Evolutionary conservation across 495 filamentous ascomycete species (phyloP), one percentile per base, ranked within the genome.

Genomic region (Aspergillus ellipticus): DNA sequence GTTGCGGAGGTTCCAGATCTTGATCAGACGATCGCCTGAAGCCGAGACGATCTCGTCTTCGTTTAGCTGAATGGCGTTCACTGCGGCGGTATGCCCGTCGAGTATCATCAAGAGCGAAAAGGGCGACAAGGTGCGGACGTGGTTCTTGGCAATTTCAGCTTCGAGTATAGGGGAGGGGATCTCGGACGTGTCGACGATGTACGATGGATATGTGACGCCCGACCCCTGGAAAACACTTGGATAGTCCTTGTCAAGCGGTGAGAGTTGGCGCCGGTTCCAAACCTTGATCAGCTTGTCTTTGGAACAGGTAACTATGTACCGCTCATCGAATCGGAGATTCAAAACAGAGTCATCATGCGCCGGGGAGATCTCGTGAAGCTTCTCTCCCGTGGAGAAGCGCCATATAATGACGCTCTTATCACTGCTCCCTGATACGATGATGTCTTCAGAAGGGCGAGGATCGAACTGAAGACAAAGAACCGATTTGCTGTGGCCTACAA

Each of bases 381-480:
- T 80, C 59, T 89, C 70, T 0, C 94, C 95, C 0, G 92, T 97
- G 0, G 91, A 96, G 65, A 97, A 97, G 49, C 74, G 84, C 94
- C 94, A 99, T 2, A 97, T 69, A 49, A 97, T 92, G 52, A 99
- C 84, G 57, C 86, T 83, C 16, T 84, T 86, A 67, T 99, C 94
- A 50, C 92, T 96, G 58, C 93, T 96, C 9, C 93, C 95, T 5
- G 90, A 95, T 17, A 97, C 85, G 53, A 99, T 87, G 33, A 99
- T 75, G 64, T 97, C 93, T 65, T 97, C 88, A 16, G 88, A 84
- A 1, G 89, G 87, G 41, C 86, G 82, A n/a, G 92, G 89, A 66
- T 99, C 95, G 65, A 97, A 99, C 66, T 99, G 94, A 19, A 99
- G 79, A 66, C 95, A 97, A 11, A 97, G 78, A 4, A 99, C 94